Conservation (phyloP, 2,329 filamentous ascomycete species). For the Gremmenia infestans region DNA sequence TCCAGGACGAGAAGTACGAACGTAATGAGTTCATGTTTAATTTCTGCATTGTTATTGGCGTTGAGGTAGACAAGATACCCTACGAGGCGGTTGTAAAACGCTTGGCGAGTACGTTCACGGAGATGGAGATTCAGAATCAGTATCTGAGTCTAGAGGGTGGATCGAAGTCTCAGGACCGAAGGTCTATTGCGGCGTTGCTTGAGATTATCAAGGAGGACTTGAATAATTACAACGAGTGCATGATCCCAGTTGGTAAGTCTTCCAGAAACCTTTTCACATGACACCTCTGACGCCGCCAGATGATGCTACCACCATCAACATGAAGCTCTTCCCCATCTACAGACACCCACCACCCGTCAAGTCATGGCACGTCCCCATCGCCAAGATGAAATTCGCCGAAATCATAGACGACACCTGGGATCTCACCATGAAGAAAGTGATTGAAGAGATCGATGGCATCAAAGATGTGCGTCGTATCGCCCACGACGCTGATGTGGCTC, state of each 20-base stretch:
- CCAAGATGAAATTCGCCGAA: slow-evolving; percentile 59
- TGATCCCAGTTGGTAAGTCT: slow-evolving; percentile 83
- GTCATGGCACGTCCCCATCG: slow-evolving; percentile 86
- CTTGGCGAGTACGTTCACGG: slow-evolving; percentile 77
- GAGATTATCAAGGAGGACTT: slow-evolving; percentile 79
- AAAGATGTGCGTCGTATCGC: slow-evolving; percentile 86
- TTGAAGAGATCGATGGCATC: slow-evolving; percentile 84
- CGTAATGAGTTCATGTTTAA: slow-evolving; percentile 99
- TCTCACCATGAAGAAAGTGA: slow-evolving; percentile 71
- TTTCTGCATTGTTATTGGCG: slow-evolving; percentile 78
- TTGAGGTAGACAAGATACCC: slow-evolving; percentile 64
- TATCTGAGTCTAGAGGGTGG: slow-evolving; percentile 59
- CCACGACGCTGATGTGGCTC: slow-evolving; percentile 76
- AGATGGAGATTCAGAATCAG: slow-evolving; percentile 85
- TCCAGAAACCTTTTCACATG: neutral
- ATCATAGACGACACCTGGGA: slow-evolving; percentile 68
- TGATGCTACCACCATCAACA: slow-evolving; percentile 89
- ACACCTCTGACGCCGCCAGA: slow-evolving; percentile 45
- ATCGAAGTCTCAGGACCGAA: slow-evolving; percentile 42
- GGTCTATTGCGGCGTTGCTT: slow-evolving; percentile 77
- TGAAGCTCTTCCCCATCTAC: slow-evolving; percentile 89
- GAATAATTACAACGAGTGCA: slow-evolving; percentile 96
- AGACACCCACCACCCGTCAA: slow-evolving; percentile 71
- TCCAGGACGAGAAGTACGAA: slow-evolving; percentile 75
- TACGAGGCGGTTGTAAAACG: slow-evolving; percentile 84